These are phyloP conservation scores for Colletotrichum sidae DNA, from an alignment of 2,329 filamentous ascomycete species.

Conservation along the genomic window DNA sequence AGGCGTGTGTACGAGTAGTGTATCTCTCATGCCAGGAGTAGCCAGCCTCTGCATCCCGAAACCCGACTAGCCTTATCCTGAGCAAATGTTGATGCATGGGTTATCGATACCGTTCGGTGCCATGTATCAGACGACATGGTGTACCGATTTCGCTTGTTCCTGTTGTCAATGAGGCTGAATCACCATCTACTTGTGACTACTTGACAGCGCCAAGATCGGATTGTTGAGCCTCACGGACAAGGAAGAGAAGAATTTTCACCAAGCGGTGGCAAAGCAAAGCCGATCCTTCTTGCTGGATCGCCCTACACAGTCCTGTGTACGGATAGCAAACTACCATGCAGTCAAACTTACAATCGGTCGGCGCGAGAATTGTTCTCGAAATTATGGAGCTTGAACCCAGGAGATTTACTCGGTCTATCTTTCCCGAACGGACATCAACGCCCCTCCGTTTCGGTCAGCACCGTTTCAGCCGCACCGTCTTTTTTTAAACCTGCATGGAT, in stretches of 20 bases:
- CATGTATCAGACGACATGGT: slow-evolving; percentile 19
- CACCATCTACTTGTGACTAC: background rate
- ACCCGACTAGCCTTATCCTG: slow-evolving; percentile 4
- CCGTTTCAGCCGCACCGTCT: slow-evolving; percentile 27
- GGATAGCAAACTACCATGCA: no score
- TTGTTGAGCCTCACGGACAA: slow-evolving; percentile 19
- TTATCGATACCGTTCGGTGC: slow-evolving; percentile 10
- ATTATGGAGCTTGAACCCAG: slow-evolving; percentile 8
- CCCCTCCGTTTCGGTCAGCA: background rate
- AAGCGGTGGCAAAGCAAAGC: slow-evolving; percentile 12
- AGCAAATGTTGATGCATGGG: background rate
- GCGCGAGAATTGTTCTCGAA: slow-evolving; percentile 16
- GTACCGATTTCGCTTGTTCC: slow-evolving; percentile 1
- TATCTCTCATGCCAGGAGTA: no score
- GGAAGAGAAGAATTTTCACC: background rate
- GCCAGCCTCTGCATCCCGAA: background rate
- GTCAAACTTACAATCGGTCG: background rate
- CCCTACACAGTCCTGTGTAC: no score
- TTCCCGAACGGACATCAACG: slow-evolving; percentile 7
- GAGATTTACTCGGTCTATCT: slow-evolving; percentile 16
- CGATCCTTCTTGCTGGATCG: no score
- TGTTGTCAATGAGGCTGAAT: slow-evolving; percentile 12
- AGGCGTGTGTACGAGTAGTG: background rate
- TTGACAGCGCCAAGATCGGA: background rate
- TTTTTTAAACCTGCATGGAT: no score